Base-by-base conservation (phyloP, 345 rosid species). In the Laguncularia racemosa region DNA sequence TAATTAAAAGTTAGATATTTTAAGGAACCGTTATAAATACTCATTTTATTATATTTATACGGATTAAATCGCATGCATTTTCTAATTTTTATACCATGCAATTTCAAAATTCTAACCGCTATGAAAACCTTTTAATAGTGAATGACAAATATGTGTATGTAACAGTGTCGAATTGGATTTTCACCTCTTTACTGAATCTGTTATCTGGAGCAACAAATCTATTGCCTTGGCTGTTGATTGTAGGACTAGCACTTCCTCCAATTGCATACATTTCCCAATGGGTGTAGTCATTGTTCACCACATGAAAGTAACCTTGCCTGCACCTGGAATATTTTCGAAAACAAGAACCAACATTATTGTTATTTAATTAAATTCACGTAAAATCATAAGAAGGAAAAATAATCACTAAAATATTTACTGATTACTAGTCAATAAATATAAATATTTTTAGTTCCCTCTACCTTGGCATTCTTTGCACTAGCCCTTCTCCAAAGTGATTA, bases 211-310 rank as follows among this genome's bases (percentile, higher is more conserved):
- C 89, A 19, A 65, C 61, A 69, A 83, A 86, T 53, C 87, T 72
- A 56, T 86, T 86, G 70, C 89, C 89, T 71, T 86, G 89, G 71
- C 87, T 83, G 60, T 86, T 86, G 67, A 86, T 86, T 56, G 93
- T 86, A 12, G 93, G 93, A 46, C 52, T 53, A 13, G 89, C 89
- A 79, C 93, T 86, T 19, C 93, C 93, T 66, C 93, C 93, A 66
- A 86, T 79, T n/a, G 93, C 93, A 67, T 86, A 83, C 89, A 83
- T 86, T 59, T 86, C 83, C 93, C 93, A 86, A 56, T 83, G 93
- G 50, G 85, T 81, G 58, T 86, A 86, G 81, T 86, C 89, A 68
- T 86, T 86, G 87, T 86, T 83, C 73, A 86, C 93, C 75, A 83
- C 93, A 69, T 86, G 93, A 67, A 86, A 86, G 50, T 86, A 86